Base-by-base conservation (phyloP, 2,329 filamentous ascomycete genomes). In the Aspergillus uvarum region DNA sequence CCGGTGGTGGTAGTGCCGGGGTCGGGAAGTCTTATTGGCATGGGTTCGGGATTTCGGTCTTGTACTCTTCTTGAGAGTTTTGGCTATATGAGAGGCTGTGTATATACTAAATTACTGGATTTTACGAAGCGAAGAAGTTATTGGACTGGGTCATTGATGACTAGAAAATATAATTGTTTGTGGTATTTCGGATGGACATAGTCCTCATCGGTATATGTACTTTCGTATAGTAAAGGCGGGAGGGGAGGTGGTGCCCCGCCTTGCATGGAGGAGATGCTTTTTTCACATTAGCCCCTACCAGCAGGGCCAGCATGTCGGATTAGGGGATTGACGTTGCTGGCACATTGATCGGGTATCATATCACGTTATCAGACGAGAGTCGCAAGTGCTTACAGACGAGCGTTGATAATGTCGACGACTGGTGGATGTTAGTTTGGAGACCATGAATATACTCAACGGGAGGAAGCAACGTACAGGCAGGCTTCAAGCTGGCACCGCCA, bases 401-500 rank as follows among this genome's bases (percentile, higher is more conserved):
- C 80, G 77, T 89, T 89, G 82, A 89, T 85, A 70, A 89, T 89
- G 68, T 89, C 86, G 70, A 88, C 84, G 73, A 89, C 81, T 83
- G 61, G 2, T 61, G 31, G 22, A 24, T 3, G 60, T 65, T 60
- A 65, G 61, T 21, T 65, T 59, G 65, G 47, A 29, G 31, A 2
- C 55, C 3, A 51, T 51, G 60, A 52, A 66, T 64, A 59, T 61
- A 57, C 4, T 6, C 10, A 29, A 57, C 64, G 44, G 59, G 58
- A 47, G 22, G 48, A 42, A 19, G 24, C 26, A 51, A 74, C 89
- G 84, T 81, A 92, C 89, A 97, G 68, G 91, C 93, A 75, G 94
- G 94, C 88, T 98, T 98, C 82, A 98, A 87, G 78, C 90, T 95
- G 75, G 94, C 94, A 79, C 94, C 94, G 67, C 94, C 94, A 68